phyloP scores from a whole-genome alignment of 257 asterid species.

The Ocimum tenuiflorum region DNA sequence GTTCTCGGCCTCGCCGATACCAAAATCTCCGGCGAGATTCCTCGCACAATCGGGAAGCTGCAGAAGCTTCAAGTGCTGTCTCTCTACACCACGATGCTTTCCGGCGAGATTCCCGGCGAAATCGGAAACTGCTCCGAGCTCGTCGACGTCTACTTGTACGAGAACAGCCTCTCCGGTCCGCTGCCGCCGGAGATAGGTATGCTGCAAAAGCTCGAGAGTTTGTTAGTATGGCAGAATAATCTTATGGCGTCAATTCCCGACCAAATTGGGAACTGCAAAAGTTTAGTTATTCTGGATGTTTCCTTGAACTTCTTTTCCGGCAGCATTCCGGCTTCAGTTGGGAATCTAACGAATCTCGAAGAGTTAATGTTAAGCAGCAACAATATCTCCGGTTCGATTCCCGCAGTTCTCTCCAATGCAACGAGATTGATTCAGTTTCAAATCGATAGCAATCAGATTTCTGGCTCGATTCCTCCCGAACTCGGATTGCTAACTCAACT shows the following conservation, averaged over 20 bases:
- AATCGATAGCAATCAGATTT: conserved; percentile 58
- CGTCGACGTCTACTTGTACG: conserved; percentile 52
- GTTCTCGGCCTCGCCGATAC: conserved; percentile 69
- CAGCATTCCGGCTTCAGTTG: conserved; percentile 46
- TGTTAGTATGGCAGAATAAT: conserved; percentile 64
- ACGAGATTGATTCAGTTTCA: conserved; percentile 53
- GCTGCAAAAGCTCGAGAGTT: conserved; percentile 53
- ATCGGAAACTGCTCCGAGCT: conserved; percentile 70
- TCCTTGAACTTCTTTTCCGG: conserved; percentile 55
- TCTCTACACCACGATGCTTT: conserved; percentile 56
- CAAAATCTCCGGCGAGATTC: conserved; percentile 54
- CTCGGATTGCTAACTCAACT: conserved; percentile 46
- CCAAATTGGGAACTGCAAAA: conserved; percentile 51
- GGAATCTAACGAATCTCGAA: conserved; percentile 50
- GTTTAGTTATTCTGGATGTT: conserved; percentile 50
- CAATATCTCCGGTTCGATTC: conserved; percentile 66
- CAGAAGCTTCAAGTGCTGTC: conserved; percentile 49
- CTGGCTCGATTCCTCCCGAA: conserved; percentile 56
- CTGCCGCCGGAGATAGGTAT: conserved; percentile 57
- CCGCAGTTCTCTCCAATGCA: conserved; percentile 58
- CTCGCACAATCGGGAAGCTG: conserved; percentile 54
- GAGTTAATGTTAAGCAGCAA: conserved; percentile 76
- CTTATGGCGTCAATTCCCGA: conserved; percentile 49
- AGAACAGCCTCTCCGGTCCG: conserved; percentile 55
- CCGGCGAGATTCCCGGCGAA: conserved; percentile 61